Evolutionary conservation across 192 early-diverging fungal species (phyloP).

Genomic region (Funneliformis geosporum): DNA sequence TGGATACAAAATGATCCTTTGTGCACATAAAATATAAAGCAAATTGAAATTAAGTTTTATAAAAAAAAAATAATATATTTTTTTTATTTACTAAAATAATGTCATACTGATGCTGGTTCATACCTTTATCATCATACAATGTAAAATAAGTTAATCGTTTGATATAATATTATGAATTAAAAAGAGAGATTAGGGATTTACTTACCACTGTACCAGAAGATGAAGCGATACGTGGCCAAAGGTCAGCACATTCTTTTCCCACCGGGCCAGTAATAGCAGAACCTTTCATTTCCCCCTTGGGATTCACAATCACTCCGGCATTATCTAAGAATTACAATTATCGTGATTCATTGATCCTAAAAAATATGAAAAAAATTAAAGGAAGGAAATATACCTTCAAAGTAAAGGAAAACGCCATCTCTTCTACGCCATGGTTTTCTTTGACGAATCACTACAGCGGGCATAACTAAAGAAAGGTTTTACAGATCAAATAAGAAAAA

Average conservation of each 20-base stretch:
- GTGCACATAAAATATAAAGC: too few species aligned
- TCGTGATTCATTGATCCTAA: background rate
- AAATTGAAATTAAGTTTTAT: too few species aligned
- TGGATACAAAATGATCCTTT: too few species aligned
- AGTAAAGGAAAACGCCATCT: conserved; percentile 99
- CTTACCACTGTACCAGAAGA: conserved; percentile 77
- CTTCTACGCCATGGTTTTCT: conserved; percentile 98
- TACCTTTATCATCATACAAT: background rate
- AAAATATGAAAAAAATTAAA: conserved; percentile 1
- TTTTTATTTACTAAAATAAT: too few species aligned
- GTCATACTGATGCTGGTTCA: background rate
- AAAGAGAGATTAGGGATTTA: background rate
- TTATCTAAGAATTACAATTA: conserved; percentile 77
- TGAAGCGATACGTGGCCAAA: conserved; percentile 99
- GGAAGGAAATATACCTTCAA: conserved; percentile 63
- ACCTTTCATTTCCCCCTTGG: conserved; percentile 99
- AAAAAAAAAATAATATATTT: too few species aligned
- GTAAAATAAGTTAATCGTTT: background rate
- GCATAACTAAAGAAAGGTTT: conserved; percentile 71
- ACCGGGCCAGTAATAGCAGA: conserved; percentile 99
- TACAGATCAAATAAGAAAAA: background rate
- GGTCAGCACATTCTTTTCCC: conserved; percentile 99
- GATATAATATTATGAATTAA: background rate
- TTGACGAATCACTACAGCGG: conserved; percentile 98
- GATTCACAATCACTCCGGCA: conserved; percentile 99